phyloP scores from a whole-genome alignment of 345 rosid species.

The Brassica nigra region DNA sequence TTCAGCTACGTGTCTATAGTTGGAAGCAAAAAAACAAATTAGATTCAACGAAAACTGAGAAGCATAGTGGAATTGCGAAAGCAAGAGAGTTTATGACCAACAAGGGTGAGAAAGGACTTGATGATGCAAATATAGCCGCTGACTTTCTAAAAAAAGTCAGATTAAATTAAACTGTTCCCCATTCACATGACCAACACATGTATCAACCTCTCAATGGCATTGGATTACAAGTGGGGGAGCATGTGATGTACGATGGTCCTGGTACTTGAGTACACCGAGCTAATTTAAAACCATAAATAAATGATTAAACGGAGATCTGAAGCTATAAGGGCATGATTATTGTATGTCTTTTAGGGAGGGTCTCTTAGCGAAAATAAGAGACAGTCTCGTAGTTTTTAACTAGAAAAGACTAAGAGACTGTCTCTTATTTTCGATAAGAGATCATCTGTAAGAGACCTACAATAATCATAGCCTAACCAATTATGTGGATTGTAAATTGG shows the following conservation, averaged over 20 bases:
- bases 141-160: conserved; percentile 25
- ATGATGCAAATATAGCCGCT: conserved; percentile 21
- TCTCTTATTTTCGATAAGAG: too few species aligned
- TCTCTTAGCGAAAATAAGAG: too few species aligned
- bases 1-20: conserved; percentile 1
- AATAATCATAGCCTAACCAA: neutral
- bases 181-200: conserved; percentile 36
- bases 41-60: neutral
- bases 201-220: conserved; percentile 21
- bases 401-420: too few species aligned
- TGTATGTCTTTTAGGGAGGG: too few species aligned
- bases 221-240: conserved; percentile 21
- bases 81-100: conserved; percentile 24
- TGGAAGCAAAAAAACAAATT: neutral
- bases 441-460: too few species aligned
- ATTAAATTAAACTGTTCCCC: conserved; percentile 20
- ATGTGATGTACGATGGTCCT: conserved; percentile 29
- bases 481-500: neutral
- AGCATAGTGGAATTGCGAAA: conserved; percentile 3
- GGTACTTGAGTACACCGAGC: neutral
- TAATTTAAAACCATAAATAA: neutral
- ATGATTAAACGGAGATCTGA: neutral
- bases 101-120: conserved; percentile 19
- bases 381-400: too few species aligned
- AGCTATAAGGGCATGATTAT: neutral